A percentile compares a stretch with the other conserved stretches of the same genome.
Conservation (phyloP, 2,329 filamentous ascomycete genomes). For the Sclerotinia sclerotiorum region DNA sequence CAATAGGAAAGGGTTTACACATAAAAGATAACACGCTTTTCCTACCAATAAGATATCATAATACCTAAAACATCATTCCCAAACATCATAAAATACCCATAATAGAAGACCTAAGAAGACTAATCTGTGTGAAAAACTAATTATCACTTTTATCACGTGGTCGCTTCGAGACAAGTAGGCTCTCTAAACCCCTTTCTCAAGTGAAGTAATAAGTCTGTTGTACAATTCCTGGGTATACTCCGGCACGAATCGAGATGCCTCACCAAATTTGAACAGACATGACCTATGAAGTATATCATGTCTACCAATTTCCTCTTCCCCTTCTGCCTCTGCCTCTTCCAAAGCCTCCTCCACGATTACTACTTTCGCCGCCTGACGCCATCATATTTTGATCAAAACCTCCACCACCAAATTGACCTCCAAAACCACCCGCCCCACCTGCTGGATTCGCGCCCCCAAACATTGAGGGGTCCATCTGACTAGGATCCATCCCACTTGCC, state of each 20-base stretch:
- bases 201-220: slow-evolving; percentile 6
- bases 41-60: not conserved
- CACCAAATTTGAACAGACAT: not conserved
- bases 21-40: not conserved
- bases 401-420: slow-evolving; percentile 41
- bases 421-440: slow-evolving; percentile 44
- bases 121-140: not conserved
- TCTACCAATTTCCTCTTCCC: slow-evolving; percentile 36
- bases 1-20: not conserved
- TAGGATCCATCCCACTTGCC: slow-evolving; percentile 62
- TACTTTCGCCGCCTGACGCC: slow-evolving; percentile 32
- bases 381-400: slow-evolving; percentile 38
- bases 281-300: slow-evolving; percentile 4
- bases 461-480: slow-evolving; percentile 63
- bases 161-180: slow-evolving; percentile 10
- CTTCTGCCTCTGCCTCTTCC: slow-evolving; percentile 38
- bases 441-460: slow-evolving; percentile 60
- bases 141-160: slow-evolving; percentile 16
- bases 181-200: slow-evolving; percentile 10
- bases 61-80: not conserved
- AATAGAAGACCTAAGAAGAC: not conserved
- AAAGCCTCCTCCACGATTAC: slow-evolving; percentile 39
- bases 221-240: slow-evolving; percentile 11
- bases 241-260: slow-evolving; percentile 8
- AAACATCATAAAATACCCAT: not conserved